Evolutionary conservation across 1,284 basidiomycete species (phyloP).

Genomic region (Papiliotrema laurentii): DNA sequence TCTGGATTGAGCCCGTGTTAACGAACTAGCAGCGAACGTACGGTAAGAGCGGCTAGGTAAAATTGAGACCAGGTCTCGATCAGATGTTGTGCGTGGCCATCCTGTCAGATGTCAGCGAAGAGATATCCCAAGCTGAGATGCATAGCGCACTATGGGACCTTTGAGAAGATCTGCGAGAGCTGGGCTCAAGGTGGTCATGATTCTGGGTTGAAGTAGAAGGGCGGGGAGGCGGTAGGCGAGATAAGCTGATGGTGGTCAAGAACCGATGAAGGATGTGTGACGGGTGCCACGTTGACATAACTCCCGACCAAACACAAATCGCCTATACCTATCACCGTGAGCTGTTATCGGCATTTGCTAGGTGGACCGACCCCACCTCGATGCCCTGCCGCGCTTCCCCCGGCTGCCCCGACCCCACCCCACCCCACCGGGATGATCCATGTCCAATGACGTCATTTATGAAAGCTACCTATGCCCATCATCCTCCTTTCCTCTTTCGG

Average conservation of each 20-base stretch:
- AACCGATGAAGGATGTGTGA: too few relatives aligned
- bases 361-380: too few relatives aligned
- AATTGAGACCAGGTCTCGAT: constrained; percentile 31
- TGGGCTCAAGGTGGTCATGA: background rate
- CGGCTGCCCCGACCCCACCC: too few relatives aligned
- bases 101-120: constrained; percentile 19
- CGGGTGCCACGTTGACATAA: too few relatives aligned
- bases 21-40: constrained; percentile 12
- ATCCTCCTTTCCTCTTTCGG: background rate
- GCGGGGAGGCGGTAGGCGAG: background rate
- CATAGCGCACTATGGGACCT: constrained; percentile 28
- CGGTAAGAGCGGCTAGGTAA: constrained; percentile 33
- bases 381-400: too few relatives aligned
- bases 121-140: background rate
- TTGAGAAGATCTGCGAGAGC: constrained; percentile 16
- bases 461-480: background rate
- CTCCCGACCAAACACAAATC: too few relatives aligned
- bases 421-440: too few relatives aligned
- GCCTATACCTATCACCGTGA: too few relatives aligned
- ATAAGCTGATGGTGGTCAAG: too few relatives aligned
- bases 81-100: constrained; percentile 34
- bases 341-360: too few relatives aligned
- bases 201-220: background rate
- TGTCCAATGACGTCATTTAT: too few relatives aligned
- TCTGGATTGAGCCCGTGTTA: constrained; percentile 15